Evolutionary conservation across 73 alveolate genomes (phyloP), one percentile per base, ranked within the genome.

Genomic region (Diophrys sp.): DNA sequence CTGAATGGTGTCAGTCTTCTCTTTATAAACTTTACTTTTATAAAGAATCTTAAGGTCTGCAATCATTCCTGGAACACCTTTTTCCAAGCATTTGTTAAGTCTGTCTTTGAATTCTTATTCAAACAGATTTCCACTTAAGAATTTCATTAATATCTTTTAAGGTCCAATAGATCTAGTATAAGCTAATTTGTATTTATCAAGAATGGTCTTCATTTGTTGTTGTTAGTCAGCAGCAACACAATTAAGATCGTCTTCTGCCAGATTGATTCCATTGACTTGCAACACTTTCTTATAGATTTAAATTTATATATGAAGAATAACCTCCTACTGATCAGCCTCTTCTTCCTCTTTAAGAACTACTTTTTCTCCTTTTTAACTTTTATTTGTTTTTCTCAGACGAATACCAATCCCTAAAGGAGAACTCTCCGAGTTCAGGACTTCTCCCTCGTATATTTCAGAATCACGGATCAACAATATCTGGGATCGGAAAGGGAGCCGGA

Each of bases 61-160:
- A 24, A 90, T 74, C 23, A 90, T 73, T 33, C 93, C 81, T 23
- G 96, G 96, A 18, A 79, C 87, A 1, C 93, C 91, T 71, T 87
- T 90, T 29, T 76, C 72, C 56, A 89, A 56, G 44, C 55, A 79
- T 30, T 88, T 89, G 33, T 70, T 71, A 29, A 89, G 31, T 23
- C 72, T 27, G 30, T 85, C 77, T 69, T 70, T 76, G 1, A 31
- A 75, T 68, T 78, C 76, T 33, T 80, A 90, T 2, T 23, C 54
- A 2, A 31, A 28, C 31, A 27, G 54, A 34, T 90, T 88, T 14
- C 87, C 91, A 14, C 77, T 28, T 2, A 77, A 55, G 18, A 29
- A 54, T 25, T 87, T 82, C 27, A 87, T 71, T 0, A 32, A 55
- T 2, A 79, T 30, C 54, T 90, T 82, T 25, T 34, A 23, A n/a